These are phyloP conservation scores for Epichloe typhina DNA, from an alignment of 2,329 filamentous ascomycete species.

Conservation along the genomic window DNA sequence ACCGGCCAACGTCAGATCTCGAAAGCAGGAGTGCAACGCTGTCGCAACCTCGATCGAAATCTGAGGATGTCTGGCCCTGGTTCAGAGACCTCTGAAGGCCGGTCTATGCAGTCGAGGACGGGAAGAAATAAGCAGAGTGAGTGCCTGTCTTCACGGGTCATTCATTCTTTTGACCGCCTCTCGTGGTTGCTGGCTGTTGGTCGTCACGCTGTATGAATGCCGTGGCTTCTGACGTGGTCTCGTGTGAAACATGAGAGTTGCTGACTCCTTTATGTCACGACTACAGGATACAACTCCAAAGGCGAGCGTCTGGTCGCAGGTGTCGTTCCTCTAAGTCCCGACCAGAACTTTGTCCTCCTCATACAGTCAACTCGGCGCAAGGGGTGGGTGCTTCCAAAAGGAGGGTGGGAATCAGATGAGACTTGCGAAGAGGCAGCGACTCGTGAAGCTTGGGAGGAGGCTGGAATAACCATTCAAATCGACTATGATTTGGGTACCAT, in stretches of 20 bases:
- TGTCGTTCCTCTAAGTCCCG: slow-evolving; percentile 75
- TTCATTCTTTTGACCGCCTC: not conserved
- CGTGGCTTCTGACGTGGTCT: not conserved
- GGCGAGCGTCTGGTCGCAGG: slow-evolving; percentile 93
- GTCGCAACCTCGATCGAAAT: slow-evolving; percentile 6
- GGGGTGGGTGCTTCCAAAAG: slow-evolving; percentile 94
- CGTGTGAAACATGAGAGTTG: slow-evolving; percentile 1
- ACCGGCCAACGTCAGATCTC: slow-evolving; percentile 1
- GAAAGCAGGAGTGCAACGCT: not conserved
- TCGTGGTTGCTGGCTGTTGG: not conserved
- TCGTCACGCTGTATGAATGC: not conserved
- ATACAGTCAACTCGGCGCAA: slow-evolving; percentile 86
- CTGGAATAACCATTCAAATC: slow-evolving; percentile 76
- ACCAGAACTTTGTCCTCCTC: slow-evolving; percentile 79
- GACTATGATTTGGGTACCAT: slow-evolving; percentile 79
- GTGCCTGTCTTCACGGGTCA: slow-evolving; percentile 16
- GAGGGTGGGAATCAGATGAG: slow-evolving; percentile 95
- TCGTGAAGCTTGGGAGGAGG: slow-evolving; percentile 96
- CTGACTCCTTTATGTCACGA: slow-evolving; percentile 11
- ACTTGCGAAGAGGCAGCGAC: slow-evolving; percentile 70
- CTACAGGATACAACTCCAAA: slow-evolving; percentile 73
- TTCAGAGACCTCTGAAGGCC: slow-evolving; percentile 25
- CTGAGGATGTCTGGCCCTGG: slow-evolving; percentile 23
- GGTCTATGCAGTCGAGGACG: slow-evolving; percentile 59
- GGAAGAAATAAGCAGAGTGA: slow-evolving; percentile 72